Evolutionary conservation across 306 rosid species (phyloP).

Genomic region (Potentilla sterilis): DNA sequence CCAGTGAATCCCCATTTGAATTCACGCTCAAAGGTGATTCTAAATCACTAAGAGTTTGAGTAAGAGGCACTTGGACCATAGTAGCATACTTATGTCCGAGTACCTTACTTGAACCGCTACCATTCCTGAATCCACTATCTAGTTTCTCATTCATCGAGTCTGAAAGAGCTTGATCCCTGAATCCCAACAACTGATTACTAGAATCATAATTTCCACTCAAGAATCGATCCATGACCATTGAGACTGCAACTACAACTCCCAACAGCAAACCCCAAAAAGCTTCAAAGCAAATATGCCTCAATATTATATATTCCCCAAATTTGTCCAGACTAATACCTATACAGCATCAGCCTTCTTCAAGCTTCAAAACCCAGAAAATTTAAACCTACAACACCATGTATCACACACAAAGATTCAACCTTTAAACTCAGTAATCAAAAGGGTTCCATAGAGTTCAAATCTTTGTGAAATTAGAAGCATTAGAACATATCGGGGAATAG

Average conservation of each 20-base stretch:
- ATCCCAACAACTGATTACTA: conserved; percentile 16
- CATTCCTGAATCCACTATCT: conserved; percentile 9
- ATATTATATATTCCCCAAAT: not conserved
- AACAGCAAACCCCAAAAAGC: conserved; percentile 16
- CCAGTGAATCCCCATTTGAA: conserved; percentile 17
- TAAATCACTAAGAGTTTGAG: conserved; percentile 10
- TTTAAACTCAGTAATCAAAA: not conserved
- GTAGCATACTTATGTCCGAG: conserved; percentile 24
- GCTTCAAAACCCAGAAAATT: conserved; percentile 10
- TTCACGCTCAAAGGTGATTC: not conserved
- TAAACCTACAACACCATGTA: conserved; percentile 1
- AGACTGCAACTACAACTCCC: conserved; percentile 11
- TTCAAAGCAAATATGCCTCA: not conserved
- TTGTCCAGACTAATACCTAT: not conserved
- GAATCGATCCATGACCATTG: conserved; percentile 28
- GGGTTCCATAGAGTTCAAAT: not conserved
- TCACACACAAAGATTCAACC: not conserved
- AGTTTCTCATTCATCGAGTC: conserved; percentile 7
- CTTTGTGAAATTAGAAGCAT: conserved; percentile 1
- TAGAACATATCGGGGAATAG: not conserved
- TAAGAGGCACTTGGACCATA: conserved; percentile 10
- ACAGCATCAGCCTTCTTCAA: not conserved
- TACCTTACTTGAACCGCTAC: not conserved
- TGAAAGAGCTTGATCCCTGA: conserved; percentile 2
- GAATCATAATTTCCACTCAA: conserved; percentile 19